These are phyloP conservation scores for Suillus weaverae DNA, from an alignment of 768 basidiomycete genomes.

Conservation along the genomic window DNA sequence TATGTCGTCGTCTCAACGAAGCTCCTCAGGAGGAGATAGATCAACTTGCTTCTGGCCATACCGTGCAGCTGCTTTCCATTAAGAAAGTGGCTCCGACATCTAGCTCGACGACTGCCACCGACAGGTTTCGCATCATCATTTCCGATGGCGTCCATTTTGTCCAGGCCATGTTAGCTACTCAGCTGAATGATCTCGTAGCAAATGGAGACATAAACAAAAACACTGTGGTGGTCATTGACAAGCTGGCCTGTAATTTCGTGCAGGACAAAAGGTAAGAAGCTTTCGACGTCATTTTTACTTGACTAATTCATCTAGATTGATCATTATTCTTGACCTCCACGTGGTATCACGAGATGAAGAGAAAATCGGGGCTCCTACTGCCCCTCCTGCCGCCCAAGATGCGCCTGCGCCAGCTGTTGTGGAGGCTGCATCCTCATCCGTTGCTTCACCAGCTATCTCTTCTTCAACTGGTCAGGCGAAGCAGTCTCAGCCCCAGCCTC, in stretches of 20 bases:
- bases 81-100: conserved; percentile 61
- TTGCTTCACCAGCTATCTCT: conserved; percentile 27
- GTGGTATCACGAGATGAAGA: conserved; percentile 52
- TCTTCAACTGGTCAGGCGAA: conserved; percentile 18
- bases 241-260: conserved; percentile 79
- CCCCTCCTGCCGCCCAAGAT: conserved; percentile 38
- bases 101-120: conserved; percentile 37
- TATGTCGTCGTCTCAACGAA: conserved; percentile 49
- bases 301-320: conserved; percentile 49
- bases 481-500: conserved; percentile 7
- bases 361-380: conserved; percentile 72
- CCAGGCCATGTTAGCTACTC: conserved; percentile 95
- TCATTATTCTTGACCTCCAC: conserved; percentile 74
- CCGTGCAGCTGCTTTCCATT: conserved; percentile 80
- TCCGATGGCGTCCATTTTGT: conserved; percentile 87
- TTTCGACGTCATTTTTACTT: conserved; percentile 4
- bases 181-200: conserved; percentile 76
- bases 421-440: conserved; percentile 30
- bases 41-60: conserved; percentile 37
- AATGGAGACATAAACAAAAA: conserved; percentile 62
- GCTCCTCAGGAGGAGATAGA: conserved; percentile 35
- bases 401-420: conserved; percentile 25
- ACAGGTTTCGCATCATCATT: conserved; percentile 79
- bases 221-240: conserved; percentile 67
- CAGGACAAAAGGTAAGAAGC: conserved; percentile 76